Conservation (phyloP, 352 stramenopile genomes). For the Globisporangium ultimum region DNA sequence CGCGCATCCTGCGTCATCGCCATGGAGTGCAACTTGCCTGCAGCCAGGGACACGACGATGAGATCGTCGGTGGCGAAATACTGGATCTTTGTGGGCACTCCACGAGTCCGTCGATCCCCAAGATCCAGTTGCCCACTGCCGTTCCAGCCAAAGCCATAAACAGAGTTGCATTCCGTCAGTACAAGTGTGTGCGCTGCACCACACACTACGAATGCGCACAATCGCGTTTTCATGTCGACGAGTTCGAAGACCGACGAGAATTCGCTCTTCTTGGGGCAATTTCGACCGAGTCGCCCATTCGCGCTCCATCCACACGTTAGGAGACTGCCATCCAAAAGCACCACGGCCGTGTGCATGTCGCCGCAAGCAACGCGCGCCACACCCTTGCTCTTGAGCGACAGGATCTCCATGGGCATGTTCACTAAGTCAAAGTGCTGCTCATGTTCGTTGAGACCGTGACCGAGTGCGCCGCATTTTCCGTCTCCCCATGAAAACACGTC, state of each 20-base stretch:
- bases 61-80: conserved; percentile 48
- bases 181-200: conserved; percentile 58
- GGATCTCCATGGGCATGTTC: conserved; percentile 47
- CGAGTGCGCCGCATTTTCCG: conserved; percentile 47
- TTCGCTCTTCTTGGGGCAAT: conserved; percentile 1
- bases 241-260: conserved; percentile 42
- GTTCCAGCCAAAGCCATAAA: conserved; percentile 65
- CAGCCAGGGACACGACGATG: conserved; percentile 35
- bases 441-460: conserved; percentile 36
- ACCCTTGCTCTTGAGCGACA: conserved; percentile 33
- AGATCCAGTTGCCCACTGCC: conserved; percentile 55
- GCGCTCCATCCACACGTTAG: conserved; percentile 63
- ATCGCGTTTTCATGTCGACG: conserved; percentile 19
- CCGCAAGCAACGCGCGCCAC: conserved; percentile 51
- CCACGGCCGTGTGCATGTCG: conserved; percentile 53
- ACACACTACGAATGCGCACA: conserved; percentile 55
- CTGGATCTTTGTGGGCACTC: conserved; percentile 28
- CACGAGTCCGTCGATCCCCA: conserved; percentile 50
- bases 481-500: conserved; percentile 68
- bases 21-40: conserved; percentile 57
- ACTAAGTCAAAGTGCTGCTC: conserved; percentile 30
- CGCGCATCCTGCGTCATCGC: conserved; percentile 40
- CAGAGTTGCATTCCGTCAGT: conserved; percentile 26
- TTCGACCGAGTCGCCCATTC: conserved; percentile 49
- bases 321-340: conserved; percentile 38